Base-by-base conservation (phyloP, 2,329 filamentous ascomycete species). In the Metarhizium sp. region DNA sequence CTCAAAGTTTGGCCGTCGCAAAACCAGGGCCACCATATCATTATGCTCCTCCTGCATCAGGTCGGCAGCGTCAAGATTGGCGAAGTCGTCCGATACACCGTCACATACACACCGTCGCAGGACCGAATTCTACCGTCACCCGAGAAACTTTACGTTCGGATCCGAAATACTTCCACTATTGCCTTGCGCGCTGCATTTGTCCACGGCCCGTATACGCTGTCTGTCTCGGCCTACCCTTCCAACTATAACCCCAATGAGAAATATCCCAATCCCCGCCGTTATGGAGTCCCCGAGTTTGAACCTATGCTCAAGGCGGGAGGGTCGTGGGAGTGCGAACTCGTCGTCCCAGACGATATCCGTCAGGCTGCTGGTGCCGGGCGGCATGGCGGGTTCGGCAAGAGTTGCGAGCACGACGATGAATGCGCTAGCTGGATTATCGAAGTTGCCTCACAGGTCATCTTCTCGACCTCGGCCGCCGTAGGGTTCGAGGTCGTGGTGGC, bases 301-400 rank as follows among this genome's bases (percentile, higher is more conserved):
- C 92, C 94, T 50, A 92, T 96, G 76, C 80, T 99, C 67, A 97
- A 97, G 76, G 92, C 94, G 8, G 94, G 92, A 34, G 92, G 90
- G 6, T 84, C 80, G 49, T 99, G 92, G 88, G 82, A 85, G 63
- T 88, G 90, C 56, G 83, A 85, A 65, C 79, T 99, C 60, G 78
- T 83, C 5, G 85, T 99, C 0, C 92, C 92, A 0, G 86, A 92
- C 54, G 76, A 86, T 59, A 86, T 94, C 57, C 80, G 89, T 50
- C 81, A 86, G 66, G 80, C 75, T 18, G 86, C 86, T 53, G 77
- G 76, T 52, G 71, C 70, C 40, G 73, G 77, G 43, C 63, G 69
- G 52, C 66, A 71, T 56, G 73, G 74, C 16, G 68, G 73, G 53
- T 80, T 81, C 59, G 76, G 74, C 14, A 70, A 73, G 51, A 69